Percentiles rank a stretch among this genome's conserved stretches.
Evolutionary conservation across 2,329 filamentous ascomycete species (phyloP).

Genomic region (Paracamarosporium sp.): DNA sequence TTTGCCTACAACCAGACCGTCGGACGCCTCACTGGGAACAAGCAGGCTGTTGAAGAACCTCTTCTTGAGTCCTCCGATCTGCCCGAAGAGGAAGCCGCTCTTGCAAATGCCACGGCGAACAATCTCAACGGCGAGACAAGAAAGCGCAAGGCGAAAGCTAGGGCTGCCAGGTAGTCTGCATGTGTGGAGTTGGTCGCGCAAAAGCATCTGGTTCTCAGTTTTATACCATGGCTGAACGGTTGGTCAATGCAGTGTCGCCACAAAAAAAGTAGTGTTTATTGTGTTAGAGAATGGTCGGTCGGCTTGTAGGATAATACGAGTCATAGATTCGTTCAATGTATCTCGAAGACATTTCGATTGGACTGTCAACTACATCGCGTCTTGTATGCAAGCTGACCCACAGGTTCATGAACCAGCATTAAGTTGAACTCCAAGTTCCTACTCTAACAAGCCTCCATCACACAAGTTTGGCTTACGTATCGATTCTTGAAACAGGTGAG

Average conservation of each 20-base stretch:
- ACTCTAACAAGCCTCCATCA: no score
- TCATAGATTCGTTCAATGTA: background rate
- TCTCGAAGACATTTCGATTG: background rate
- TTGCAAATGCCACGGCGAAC: conserved; percentile 50
- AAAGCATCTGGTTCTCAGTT: conserved; percentile 5
- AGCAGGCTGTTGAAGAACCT: conserved; percentile 43
- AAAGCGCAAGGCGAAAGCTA: conserved; percentile 46
- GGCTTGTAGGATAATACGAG: background rate
- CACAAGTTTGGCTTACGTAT: no score
- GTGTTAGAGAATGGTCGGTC: background rate
- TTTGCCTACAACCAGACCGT: conserved; percentile 68
- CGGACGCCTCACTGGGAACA: conserved; percentile 51
- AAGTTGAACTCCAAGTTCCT: no score
- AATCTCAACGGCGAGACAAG: conserved; percentile 56
- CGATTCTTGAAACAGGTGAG: no score
- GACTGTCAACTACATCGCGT: background rate
- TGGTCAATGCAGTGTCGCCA: background rate
- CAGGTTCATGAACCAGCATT: no score
- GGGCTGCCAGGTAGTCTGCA: conserved; percentile 28
- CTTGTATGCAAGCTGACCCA: background rate
- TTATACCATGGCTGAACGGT: background rate
- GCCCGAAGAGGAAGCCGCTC: conserved; percentile 46
- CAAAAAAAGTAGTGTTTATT: background rate
- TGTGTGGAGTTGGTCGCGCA: background rate
- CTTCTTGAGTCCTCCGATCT: conserved; percentile 45